Evolutionary conservation across 177 flowering plant genomes (phyloP).

Genomic region (Vitis hybrid): DNA sequence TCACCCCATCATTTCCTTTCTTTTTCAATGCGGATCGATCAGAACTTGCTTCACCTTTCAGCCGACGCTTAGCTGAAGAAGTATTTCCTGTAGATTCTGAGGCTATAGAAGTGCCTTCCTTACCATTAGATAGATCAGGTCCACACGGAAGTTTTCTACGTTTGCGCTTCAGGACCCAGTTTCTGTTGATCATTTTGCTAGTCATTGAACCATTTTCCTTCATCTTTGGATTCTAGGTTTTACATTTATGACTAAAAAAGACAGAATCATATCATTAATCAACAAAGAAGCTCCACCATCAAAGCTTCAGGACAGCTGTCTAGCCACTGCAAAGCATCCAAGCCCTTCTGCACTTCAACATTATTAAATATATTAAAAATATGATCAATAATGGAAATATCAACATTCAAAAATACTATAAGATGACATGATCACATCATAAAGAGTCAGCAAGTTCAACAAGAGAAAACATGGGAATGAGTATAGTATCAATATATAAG

Average conservation of each 20-base stretch:
- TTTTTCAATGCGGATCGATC: conserved; percentile 51
- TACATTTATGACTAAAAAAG: conserved; percentile 19
- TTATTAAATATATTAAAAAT: neutral
- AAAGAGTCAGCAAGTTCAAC: neutral
- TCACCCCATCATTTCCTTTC: conserved; percentile 97
- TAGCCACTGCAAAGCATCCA: conserved; percentile 2
- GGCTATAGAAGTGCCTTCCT: conserved; percentile 37
- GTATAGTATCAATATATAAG: neutral
- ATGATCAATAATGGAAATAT: neutral
- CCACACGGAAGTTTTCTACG: conserved; percentile 64
- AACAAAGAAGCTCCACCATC: conserved; percentile 1
- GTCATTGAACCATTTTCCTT: conserved; percentile 50
- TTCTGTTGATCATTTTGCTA: conserved; percentile 58
- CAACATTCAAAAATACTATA: neutral
- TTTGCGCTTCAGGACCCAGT: conserved; percentile 89
- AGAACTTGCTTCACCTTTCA: conserved; percentile 33
- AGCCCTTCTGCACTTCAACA: conserved; percentile 8
- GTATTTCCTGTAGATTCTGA: conserved; percentile 41
- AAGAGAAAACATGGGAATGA: neutral
- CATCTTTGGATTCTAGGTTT: conserved; percentile 38
- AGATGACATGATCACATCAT: neutral
- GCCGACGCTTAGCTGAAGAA: conserved; percentile 39
- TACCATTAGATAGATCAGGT: conserved; percentile 36
- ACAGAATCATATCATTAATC: conserved; percentile 19
- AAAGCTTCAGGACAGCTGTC: neutral